Evolutionary conservation across 441 rosid genomes (phyloP).

Genomic region (Hypseocharis bilobata): DNA sequence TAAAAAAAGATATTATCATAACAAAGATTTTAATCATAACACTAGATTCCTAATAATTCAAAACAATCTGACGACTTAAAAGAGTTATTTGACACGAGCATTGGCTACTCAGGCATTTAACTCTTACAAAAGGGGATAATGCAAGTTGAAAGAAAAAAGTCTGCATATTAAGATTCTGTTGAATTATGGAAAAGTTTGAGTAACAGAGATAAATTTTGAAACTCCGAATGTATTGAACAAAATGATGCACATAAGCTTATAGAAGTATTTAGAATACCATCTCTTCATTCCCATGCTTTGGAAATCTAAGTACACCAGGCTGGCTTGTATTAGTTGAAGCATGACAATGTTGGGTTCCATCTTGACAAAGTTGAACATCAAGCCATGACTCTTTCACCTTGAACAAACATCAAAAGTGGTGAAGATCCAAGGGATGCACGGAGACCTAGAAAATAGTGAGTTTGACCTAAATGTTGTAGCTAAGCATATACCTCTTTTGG

Average conservation of each 20-base stretch:
- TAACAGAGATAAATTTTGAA: too few relatives aligned
- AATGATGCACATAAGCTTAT: not conserved
- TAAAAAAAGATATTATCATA: too few relatives aligned
- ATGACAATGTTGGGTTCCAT: conserved; percentile 49
- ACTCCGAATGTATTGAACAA: not conserved
- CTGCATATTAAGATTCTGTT: too few relatives aligned
- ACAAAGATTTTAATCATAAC: too few relatives aligned
- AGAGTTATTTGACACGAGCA: too few relatives aligned
- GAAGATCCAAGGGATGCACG: not conserved
- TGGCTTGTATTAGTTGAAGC: conserved; percentile 40
- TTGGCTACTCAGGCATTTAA: too few relatives aligned
- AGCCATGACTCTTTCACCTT: conserved; percentile 91
- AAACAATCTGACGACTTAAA: too few relatives aligned
- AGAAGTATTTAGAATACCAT: conserved; percentile 39
- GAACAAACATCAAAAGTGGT: conserved; percentile 22
- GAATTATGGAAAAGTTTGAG: too few relatives aligned
- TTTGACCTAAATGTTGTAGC: not conserved
- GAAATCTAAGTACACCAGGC: conserved; percentile 55
- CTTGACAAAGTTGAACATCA: conserved; percentile 82
- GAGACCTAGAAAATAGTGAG: not conserved
- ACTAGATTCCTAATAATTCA: too few relatives aligned
- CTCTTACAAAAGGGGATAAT: too few relatives aligned
- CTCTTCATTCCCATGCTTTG: conserved; percentile 71
- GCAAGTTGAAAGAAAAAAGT: too few relatives aligned
- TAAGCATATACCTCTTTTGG: conserved; percentile 55